phyloP scores from a whole-genome alignment of 192 early-diverging fungal genomes.

The Umbelopsis vinacea region DNA sequence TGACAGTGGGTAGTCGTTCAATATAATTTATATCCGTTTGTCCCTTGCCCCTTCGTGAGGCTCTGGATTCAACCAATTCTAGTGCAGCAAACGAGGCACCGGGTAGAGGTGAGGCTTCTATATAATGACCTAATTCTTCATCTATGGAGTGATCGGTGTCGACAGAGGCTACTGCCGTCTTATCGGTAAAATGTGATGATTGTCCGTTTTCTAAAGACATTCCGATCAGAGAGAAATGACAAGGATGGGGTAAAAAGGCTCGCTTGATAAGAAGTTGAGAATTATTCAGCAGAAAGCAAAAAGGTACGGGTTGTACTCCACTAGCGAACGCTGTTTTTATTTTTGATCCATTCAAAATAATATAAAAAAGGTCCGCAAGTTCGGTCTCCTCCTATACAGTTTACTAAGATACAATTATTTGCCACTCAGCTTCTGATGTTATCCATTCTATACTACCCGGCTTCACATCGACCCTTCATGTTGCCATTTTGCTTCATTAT shows the following conservation, averaged over 20 bases:
- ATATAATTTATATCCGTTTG: background rate
- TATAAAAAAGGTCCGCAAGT: background rate
- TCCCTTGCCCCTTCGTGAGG: background rate
- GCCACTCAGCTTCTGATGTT: too few species aligned
- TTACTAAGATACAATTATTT: too few species aligned
- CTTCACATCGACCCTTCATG: too few species aligned
- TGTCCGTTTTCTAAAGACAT: background rate
- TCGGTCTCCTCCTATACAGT: background rate
- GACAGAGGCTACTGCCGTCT: background rate
- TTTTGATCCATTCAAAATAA: background rate
- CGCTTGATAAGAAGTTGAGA: background rate
- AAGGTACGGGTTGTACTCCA: background rate
- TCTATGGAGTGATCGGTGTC: background rate
- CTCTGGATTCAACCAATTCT: conserved; percentile 14
- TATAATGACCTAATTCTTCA: background rate
- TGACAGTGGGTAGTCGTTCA: background rate
- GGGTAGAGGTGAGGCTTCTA: conserved; percentile 4
- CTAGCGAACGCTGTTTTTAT: background rate
- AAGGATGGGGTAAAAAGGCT: background rate
- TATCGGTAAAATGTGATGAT: background rate
- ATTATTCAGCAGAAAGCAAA: background rate
- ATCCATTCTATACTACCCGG: too few species aligned
- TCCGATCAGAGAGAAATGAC: background rate
- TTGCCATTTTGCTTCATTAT: too few species aligned
- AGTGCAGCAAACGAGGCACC: conserved; percentile 6